Conservation (phyloP, 352 stramenopile species). For the Phytopythium montanum region DNA sequence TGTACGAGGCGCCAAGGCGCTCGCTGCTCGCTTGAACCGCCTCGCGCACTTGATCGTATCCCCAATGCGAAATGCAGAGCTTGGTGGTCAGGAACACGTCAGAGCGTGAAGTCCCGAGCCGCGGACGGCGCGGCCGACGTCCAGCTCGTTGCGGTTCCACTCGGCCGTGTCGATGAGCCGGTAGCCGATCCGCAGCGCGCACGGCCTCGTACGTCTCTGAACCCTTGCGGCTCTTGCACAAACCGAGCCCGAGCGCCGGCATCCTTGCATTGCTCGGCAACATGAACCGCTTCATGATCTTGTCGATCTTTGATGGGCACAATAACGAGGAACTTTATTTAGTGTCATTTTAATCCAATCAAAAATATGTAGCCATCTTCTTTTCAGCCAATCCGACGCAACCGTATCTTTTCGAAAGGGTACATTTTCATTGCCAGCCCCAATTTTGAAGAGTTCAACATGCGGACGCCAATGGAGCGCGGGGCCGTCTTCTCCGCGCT, state of each 20-base stretch:
- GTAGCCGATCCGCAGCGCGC: slow-evolving; percentile 43
- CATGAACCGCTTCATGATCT: slow-evolving; percentile 4
- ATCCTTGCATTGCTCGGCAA: slow-evolving; percentile 19
- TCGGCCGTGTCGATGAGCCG: slow-evolving; percentile 75
- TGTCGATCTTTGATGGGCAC: neutral
- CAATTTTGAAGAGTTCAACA: neutral
- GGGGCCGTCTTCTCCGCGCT: slow-evolving; percentile 5
- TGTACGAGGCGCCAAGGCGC: slow-evolving; percentile 42
- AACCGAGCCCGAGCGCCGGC: slow-evolving; percentile 20
- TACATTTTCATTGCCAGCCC: neutral
- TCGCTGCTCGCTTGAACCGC: slow-evolving; percentile 26
- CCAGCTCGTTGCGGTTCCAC: slow-evolving; percentile 67
- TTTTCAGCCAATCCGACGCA: neutral
- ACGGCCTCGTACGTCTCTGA: slow-evolving; percentile 25
- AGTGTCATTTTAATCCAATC: neutral
- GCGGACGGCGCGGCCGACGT: slow-evolving; percentile 47
- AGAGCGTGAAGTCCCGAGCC: slow-evolving; percentile 49
- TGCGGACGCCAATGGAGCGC: slow-evolving; percentile 1
- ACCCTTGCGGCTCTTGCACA: slow-evolving; percentile 18
- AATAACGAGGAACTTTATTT: neutral
- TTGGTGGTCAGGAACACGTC: slow-evolving; percentile 79
- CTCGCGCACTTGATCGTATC: slow-evolving; percentile 42
- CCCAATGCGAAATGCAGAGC: slow-evolving; percentile 42
- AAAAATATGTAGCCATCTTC: neutral
- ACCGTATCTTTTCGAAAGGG: slow-evolving; percentile 7